Percentiles rank a stretch among this genome's conserved stretches.
These are phyloP conservation scores for Tothia fuscella DNA, from an alignment of 2,329 filamentous ascomycete genomes.

Conservation along the genomic window DNA sequence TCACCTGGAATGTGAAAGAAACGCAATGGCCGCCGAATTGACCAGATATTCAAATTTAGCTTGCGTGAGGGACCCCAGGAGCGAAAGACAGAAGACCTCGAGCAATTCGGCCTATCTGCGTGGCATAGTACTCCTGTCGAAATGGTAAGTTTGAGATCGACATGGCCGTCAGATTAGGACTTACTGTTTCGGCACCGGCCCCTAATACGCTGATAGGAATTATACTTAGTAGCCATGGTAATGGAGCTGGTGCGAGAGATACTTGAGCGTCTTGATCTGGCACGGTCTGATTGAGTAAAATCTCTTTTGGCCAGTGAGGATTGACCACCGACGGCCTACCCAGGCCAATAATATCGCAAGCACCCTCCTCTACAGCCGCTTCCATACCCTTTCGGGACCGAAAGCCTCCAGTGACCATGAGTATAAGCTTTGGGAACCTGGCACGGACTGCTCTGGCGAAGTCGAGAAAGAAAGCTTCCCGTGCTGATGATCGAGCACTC, in stretches of 20 bases:
- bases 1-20: no score
- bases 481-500: slow-evolving; percentile 41
- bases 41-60: no score
- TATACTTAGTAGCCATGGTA: slow-evolving; percentile 1
- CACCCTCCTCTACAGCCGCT: slow-evolving; percentile 34
- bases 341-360: slow-evolving; percentile 49
- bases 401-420: slow-evolving; percentile 49
- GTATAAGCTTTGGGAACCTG: slow-evolving; percentile 39
- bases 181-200: not conserved
- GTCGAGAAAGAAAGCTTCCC: slow-evolving; percentile 49
- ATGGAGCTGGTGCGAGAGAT: not conserved
- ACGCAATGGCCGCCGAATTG: no score
- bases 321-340: slow-evolving; percentile 43
- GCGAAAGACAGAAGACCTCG: not conserved
- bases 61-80: no score
- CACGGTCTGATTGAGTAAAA: slow-evolving; percentile 30
- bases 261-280: not conserved
- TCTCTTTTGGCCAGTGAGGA: slow-evolving; percentile 31
- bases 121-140: not conserved
- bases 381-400: slow-evolving; percentile 45
- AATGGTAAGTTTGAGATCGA: no score
- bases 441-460: slow-evolving; percentile 44
- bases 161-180: no score
- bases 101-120: not conserved
- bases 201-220: slow-evolving; percentile 1